Evolutionary conservation across 345 rosid species (phyloP), one percentile per base, ranked within the genome.

Genomic region (Noccaea bulbosa): DNA sequence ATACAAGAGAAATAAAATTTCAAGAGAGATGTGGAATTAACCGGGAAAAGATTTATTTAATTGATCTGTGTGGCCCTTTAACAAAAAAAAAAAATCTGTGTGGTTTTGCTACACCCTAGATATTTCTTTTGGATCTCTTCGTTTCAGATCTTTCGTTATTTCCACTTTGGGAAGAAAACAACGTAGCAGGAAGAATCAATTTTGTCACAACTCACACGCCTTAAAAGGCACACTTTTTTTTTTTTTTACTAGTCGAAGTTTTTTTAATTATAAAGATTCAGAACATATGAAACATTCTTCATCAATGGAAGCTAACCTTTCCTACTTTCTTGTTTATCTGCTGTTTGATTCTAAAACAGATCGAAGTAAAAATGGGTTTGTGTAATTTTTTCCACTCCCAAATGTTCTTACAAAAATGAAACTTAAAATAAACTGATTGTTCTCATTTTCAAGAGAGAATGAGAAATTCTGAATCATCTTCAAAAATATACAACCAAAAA

Each of bases 81-180:
- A n/a, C n/a, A n/a, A n/a, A n/a, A n/a, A n/a, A n/a, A n/a, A n/a
- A n/a, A n/a, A n/a, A 24, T 35, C 11, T 66, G 32, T 66, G 61
- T 66, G 61, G 70, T 39, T 40, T 66, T 66, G 50, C 70, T 14
- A 52, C 6, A 27, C 44, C 50, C 17, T 52, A 52, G 61, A 52
- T 66, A 52, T 65, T 65, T 39, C 22, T 40, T 27, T 51, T 39
- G 27, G 49, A 38, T 27, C 10, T n/a, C 27, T 58, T 22, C 24
- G 43, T 38, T 20, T 65, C 10, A 39, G 49, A 52, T 51, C 60
- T 66, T 51, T 66, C 61, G 70, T 52, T 27, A 40, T 66, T 51
- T 66, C 49, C 50, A 52, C 61, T 66, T 66, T 52, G 27, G 61
- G 40, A 52, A 52, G 70, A 66, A 52, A 52, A 66, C 40, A 66